A percentile compares a stretch with the other conserved stretches of the same genome.
These are phyloP conservation scores for Petunia axillaris DNA, from an alignment of 257 asterid species.

Conservation along the genomic window DNA sequence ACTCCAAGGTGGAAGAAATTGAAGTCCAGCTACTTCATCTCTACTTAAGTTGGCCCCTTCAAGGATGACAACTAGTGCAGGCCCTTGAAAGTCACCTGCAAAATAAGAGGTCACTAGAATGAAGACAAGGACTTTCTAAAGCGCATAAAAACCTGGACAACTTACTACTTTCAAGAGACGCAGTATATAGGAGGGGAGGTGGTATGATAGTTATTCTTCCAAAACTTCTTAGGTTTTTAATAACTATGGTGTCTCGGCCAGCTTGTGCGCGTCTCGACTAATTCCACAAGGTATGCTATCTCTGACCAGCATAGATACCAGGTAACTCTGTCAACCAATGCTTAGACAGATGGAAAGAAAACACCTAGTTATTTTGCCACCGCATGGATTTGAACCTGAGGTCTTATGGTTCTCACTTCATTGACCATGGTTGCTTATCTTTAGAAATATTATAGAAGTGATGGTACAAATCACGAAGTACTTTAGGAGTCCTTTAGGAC, in stretches of 20 bases:
- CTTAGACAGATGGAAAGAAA: no score
- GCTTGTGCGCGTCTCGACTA: no score
- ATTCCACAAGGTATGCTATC: no score
- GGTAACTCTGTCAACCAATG: no score
- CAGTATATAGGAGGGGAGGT: slow-evolving; percentile 7
- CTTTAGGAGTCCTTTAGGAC: not conserved
- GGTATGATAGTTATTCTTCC: not conserved
- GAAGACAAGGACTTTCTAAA: slow-evolving; percentile 4
- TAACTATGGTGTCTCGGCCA: no score
- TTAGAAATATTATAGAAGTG: not conserved
- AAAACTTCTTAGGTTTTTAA: no score
- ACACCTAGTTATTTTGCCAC: no score
- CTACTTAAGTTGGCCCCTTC: slow-evolving; percentile 90
- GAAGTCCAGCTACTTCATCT: slow-evolving; percentile 88
- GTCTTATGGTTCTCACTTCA: no score
- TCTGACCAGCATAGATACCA: no score
- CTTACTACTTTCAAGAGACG: slow-evolving; percentile 2
- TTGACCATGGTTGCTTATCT: no score
- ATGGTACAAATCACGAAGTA: not conserved
- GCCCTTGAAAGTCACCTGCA: slow-evolving; percentile 99
- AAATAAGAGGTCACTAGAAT: slow-evolving; percentile 24
- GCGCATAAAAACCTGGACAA: not conserved
- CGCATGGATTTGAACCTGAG: no score
- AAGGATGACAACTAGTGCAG: slow-evolving; percentile 78
- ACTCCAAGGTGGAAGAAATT: slow-evolving; percentile 96